Conservation (phyloP, 1,139 yeast species). For the Sporopachydermia cereana region DNA sequence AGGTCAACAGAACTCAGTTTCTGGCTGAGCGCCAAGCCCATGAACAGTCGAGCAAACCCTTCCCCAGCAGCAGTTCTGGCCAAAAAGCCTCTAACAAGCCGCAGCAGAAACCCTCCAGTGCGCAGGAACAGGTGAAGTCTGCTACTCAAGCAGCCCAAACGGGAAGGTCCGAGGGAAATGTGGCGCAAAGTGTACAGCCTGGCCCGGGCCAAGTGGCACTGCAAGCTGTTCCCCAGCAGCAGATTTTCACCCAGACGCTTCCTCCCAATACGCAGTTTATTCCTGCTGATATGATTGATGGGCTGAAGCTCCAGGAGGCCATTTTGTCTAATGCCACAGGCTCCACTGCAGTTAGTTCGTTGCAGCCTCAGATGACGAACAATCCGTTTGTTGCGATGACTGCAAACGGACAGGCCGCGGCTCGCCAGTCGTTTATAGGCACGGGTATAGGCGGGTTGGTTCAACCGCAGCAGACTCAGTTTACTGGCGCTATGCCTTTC, state of each 20-base stretch:
- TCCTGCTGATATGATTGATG: slow-evolving; percentile 1
- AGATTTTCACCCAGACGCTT: slow-evolving; percentile 5
- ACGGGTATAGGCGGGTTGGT: neutral
- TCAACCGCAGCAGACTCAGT: slow-evolving; percentile 5
- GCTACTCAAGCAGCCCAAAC: slow-evolving; percentile 14
- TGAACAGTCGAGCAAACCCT: slow-evolving; percentile 9
- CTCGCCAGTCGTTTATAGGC: too few species aligned
- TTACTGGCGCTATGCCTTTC: slow-evolving; percentile 14
- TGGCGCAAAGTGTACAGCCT: slow-evolving; percentile 9
- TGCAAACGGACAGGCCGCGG: too few species aligned
- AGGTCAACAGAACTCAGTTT: slow-evolving; percentile 65
- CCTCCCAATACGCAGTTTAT: slow-evolving; percentile 5
- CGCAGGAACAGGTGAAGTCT: neutral
- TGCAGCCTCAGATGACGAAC: neutral
- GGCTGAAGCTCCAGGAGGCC: neutral
- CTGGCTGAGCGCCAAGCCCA: slow-evolving; percentile 47
- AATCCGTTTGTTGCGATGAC: slow-evolving; percentile 1
- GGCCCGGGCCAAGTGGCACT: slow-evolving; percentile 14
- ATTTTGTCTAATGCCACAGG: neutral
- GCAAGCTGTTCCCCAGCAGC: slow-evolving; percentile 13
- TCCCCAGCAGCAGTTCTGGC: slow-evolving; percentile 10
- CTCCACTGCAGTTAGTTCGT: neutral
- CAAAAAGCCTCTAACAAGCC: slow-evolving; percentile 14
- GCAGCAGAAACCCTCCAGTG: slow-evolving; percentile 17
- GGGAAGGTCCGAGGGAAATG: slow-evolving; percentile 10